Evolutionary conservation across 164 flowering plant species (phyloP).

Genomic region (Annona cherimola): DNA sequence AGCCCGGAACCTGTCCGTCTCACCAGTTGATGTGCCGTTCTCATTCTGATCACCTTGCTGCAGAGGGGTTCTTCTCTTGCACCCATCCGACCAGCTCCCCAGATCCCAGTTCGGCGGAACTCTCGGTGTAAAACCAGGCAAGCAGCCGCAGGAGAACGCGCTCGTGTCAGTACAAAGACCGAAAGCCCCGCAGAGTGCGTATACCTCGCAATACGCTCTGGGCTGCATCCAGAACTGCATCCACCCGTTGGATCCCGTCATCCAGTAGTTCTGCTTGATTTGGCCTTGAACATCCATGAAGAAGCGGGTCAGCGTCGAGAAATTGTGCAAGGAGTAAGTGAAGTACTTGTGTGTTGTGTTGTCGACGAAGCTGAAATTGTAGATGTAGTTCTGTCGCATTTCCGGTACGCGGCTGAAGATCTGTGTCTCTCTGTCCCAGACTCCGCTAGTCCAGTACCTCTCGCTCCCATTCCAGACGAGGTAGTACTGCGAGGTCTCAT

Average conservation of each 20-base stretch:
- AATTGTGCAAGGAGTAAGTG: slow-evolving; percentile 2
- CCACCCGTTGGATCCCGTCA: slow-evolving; percentile 3
- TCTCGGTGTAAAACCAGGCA: slow-evolving; percentile 12
- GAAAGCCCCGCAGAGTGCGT: slow-evolving; percentile 19
- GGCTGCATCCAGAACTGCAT: slow-evolving; percentile 18
- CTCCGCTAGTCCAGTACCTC: slow-evolving; percentile 13
- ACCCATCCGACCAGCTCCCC: slow-evolving; percentile 14
- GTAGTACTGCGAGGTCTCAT: neutral
- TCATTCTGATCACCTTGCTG: slow-evolving; percentile 12
- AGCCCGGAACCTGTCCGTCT: neutral
- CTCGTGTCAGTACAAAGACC: slow-evolving; percentile 13
- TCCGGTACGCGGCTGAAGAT: slow-evolving; percentile 14
- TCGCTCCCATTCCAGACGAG: slow-evolving; percentile 9
- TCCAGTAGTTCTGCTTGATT: slow-evolving; percentile 11
- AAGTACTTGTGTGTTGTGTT: slow-evolving; percentile 11
- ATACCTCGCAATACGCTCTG: slow-evolving; percentile 7
- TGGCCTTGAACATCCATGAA: slow-evolving; percentile 17
- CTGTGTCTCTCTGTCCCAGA: slow-evolving; percentile 9
- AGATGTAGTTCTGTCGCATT: neutral
- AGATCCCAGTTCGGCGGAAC: slow-evolving; percentile 8
- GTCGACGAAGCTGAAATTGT: slow-evolving; percentile 6
- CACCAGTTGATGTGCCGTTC: neutral
- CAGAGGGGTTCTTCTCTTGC: slow-evolving; percentile 13
- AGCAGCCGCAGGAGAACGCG: slow-evolving; percentile 9
- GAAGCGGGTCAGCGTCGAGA: slow-evolving; percentile 2